Conservation (phyloP, 257 asterid genomes). For the Petunia secreta region DNA sequence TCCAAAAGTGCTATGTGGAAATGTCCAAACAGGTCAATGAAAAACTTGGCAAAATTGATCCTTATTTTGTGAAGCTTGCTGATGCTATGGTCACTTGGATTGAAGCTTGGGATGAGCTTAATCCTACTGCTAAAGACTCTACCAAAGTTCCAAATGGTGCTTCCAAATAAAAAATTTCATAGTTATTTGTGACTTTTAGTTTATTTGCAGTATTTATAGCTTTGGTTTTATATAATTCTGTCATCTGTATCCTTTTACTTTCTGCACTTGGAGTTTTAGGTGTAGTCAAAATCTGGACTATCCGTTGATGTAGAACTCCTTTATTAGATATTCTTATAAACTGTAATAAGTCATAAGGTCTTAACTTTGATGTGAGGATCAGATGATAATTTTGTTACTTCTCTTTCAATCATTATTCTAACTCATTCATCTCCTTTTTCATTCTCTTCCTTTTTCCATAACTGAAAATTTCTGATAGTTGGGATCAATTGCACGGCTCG, state of each 20-base stretch:
- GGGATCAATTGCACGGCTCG: too few species aligned
- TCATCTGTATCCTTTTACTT: not conserved
- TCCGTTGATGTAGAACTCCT: not conserved
- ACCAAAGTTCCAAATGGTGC: slow-evolving; percentile 30
- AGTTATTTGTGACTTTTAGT: not conserved
- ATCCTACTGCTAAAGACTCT: slow-evolving; percentile 43
- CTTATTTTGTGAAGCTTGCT: slow-evolving; percentile 70
- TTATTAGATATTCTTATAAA: not conserved
- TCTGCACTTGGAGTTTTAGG: not conserved
- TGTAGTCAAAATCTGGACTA: not conserved
- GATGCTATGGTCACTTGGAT: slow-evolving; percentile 93
- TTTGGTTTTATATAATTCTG: not conserved
- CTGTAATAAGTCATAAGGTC: slow-evolving; percentile 9
- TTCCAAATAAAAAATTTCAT: slow-evolving; percentile 29
- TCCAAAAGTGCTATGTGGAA: slow-evolving; percentile 77
- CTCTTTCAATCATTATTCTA: not conserved
- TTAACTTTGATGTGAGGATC: not conserved
- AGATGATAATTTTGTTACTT: not conserved
- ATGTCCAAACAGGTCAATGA: slow-evolving; percentile 74
- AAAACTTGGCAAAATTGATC: slow-evolving; percentile 71
- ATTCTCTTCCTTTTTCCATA: too few species aligned
- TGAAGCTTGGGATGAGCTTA: slow-evolving; percentile 91
- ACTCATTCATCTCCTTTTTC: not conserved
- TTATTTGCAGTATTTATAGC: not conserved
- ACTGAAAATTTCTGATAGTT: too few species aligned